Evolutionary conservation across 495 filamentous ascomycete species (phyloP), one percentile per base, ranked within the genome.

Genomic region (Neurospora intermedia): DNA sequence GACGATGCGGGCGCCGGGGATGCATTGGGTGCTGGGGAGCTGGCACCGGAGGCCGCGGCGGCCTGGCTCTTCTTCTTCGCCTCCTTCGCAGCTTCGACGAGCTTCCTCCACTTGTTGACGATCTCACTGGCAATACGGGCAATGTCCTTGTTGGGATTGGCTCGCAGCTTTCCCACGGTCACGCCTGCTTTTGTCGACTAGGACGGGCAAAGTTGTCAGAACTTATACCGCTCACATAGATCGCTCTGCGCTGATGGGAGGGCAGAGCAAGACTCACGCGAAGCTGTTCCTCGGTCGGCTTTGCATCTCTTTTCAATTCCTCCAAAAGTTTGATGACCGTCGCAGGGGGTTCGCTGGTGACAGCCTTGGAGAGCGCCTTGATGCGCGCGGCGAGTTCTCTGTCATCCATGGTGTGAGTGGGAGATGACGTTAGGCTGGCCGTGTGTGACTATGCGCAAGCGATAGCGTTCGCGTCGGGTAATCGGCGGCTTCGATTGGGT

Each of bases 181-280:
- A 97, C 90, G 74, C 96, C 96, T 69, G 97, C 93, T 75, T 91
- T 93, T 27, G 95, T 98, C n/a, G 91, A 89, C 82, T 94, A 82
- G 40, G 85, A 27, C 20, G 13, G 39, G 62, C 38, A 31, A 31
- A 27, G n/a, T 54, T 59, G 45, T 54, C 39, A 43, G 31, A 42
- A 20, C 27, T 39, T 46, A 38, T 62, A 62, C 54, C 54, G 54
- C 54, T 62, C 54, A 62, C 23, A 16, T 43, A 43, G 15, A 43
- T 31, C 54, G 54, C 23, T 62, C 54, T 15, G 23, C 54, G 54
- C 54, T 13, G 6, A 15, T 59, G n/a, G 20, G 11, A 62, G 38
- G 11, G n/a, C 41, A 40, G 43, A 46, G 42, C 38, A 35, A 69
- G 45, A 86, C 89, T 76, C 84, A 91, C 89, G 43, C 91, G 86